phyloP scores from a whole-genome alignment of 768 basidiomycete species.

The Leccinum incarnatum region DNA sequence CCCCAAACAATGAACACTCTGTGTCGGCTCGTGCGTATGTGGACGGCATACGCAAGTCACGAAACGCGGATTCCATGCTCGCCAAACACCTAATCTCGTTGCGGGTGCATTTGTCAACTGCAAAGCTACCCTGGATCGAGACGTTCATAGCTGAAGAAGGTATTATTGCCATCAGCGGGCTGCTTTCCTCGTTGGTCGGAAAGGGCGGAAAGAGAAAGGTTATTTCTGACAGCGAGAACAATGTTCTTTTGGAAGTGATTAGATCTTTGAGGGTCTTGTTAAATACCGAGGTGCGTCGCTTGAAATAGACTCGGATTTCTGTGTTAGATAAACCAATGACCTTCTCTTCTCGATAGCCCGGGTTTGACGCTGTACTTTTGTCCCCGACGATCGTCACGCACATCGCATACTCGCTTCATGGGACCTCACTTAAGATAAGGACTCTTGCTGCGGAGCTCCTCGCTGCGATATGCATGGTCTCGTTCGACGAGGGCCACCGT shows the following conservation, averaged over 20 bases:
- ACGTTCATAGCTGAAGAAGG: constrained; percentile 69
- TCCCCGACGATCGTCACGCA: constrained; percentile 67
- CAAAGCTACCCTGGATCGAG: constrained; percentile 72
- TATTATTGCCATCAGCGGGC: constrained; percentile 54
- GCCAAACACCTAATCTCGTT: constrained; percentile 78
- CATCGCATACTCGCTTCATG: constrained; percentile 68
- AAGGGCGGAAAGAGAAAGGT: constrained; percentile 62
- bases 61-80: constrained; percentile 55
- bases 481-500: constrained; percentile 65
- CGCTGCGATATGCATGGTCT: constrained; percentile 79
- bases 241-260: constrained; percentile 67
- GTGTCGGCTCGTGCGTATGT: constrained; percentile 63
- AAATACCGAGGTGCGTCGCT: constrained; percentile 69
- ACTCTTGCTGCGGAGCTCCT: constrained; percentile 73
- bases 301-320: background rate
- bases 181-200: constrained; percentile 61
- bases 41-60: constrained; percentile 54
- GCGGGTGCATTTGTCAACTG: constrained; percentile 83
- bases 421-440: constrained; percentile 64
- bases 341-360: constrained; percentile 45
- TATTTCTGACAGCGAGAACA: constrained; percentile 64
- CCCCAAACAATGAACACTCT: constrained; percentile 35
- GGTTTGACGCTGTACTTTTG: constrained; percentile 64
- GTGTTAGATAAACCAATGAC: background rate
- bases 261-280: constrained; percentile 79